Evolutionary conservation across 352 stramenopile species (phyloP).

Genomic region (Globisporangium ultimum): DNA sequence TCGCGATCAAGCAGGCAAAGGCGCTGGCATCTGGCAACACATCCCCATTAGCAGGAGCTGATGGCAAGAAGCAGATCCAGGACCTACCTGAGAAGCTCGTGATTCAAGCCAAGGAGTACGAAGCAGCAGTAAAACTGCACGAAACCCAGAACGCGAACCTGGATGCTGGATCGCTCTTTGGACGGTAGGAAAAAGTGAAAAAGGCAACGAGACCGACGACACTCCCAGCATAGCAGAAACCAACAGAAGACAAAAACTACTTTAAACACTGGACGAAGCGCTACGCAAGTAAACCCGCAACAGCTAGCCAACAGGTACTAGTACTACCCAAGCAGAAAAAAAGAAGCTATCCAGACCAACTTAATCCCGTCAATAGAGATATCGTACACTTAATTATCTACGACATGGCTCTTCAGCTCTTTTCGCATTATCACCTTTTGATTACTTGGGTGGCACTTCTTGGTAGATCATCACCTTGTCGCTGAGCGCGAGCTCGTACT

Average conservation of each 20-base stretch:
- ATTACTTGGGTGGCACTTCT: slow-evolving; percentile 21
- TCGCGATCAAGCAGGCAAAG: slow-evolving; percentile 44
- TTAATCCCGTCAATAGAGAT: slow-evolving; percentile 2
- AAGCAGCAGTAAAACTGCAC: slow-evolving; percentile 38
- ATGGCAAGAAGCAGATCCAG: slow-evolving; percentile 51
- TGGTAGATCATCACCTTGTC: slow-evolving; percentile 44
- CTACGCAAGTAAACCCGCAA: no score
- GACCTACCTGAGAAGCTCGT: slow-evolving; percentile 68
- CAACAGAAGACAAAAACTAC: neutral
- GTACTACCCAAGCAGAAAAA: neutral
- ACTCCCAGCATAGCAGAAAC: neutral
- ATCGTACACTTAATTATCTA: slow-evolving; percentile 2
- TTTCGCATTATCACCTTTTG: neutral
- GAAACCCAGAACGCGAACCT: slow-evolving; percentile 46
- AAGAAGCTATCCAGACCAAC: neutral
- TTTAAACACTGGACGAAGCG: neutral
- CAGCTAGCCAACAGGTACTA: neutral
- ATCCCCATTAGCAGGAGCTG: slow-evolving; percentile 29
- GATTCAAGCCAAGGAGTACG: slow-evolving; percentile 49
- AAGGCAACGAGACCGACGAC: neutral
- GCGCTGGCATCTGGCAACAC: slow-evolving; percentile 19
- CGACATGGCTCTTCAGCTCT: neutral
- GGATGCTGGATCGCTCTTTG: slow-evolving; percentile 52
- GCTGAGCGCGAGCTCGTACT: slow-evolving; percentile 45
- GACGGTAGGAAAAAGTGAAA: slow-evolving; percentile 11